Evolutionary conservation across 257 asterid species (phyloP).

Genomic region (Leonotis leonurus): DNA sequence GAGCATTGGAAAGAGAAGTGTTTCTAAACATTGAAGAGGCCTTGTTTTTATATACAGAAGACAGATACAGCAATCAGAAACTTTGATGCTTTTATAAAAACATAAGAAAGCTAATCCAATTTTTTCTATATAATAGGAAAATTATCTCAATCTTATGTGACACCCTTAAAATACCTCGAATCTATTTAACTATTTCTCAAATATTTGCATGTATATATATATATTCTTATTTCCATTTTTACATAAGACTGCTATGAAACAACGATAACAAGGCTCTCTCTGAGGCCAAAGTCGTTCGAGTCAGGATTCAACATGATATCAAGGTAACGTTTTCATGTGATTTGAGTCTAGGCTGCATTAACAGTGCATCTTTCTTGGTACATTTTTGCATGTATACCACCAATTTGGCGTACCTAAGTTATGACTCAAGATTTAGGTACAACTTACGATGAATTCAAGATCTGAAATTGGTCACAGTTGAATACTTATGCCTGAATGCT

Average conservation of each 20-base stretch:
- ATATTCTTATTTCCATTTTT: no score
- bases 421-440: neutral
- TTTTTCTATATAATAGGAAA: no score
- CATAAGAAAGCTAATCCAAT: conserved; percentile 1
- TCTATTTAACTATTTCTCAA: no score
- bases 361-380: neutral
- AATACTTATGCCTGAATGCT: neutral
- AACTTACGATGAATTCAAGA: neutral
- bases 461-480: no score
- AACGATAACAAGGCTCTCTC: conserved; percentile 4
- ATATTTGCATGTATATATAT: no score
- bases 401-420: neutral
- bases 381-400: neutral
- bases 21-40: neutral
- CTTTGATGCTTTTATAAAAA: conserved; percentile 10
- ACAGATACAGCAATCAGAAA: neutral
- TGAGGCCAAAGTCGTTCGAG: conserved; percentile 7
- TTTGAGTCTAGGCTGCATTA: neutral
- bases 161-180: no score
- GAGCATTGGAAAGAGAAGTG: neutral
- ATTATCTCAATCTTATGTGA: no score
- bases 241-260: no score
- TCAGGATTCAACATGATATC: conserved; percentile 13
- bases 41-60: conserved; percentile 13
- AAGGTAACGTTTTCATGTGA: no score